A percentile compares a stretch with the other conserved stretches of the same genome.
Evolutionary conservation across 2,329 filamentous ascomycete genomes (phyloP).

Genomic region (Dichotomopilus funicola): DNA sequence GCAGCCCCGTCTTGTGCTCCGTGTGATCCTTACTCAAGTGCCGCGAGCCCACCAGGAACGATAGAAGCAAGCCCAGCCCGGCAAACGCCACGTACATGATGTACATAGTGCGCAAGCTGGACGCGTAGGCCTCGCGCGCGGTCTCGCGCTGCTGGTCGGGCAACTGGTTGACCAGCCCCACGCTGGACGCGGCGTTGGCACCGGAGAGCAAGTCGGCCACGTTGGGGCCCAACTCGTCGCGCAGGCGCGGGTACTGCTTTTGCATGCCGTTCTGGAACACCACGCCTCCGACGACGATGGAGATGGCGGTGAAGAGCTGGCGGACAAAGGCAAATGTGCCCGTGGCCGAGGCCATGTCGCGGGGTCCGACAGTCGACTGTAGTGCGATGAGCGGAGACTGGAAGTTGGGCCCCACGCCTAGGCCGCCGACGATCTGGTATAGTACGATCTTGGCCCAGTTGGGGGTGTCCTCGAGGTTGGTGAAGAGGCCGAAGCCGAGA

Average conservation of each 20-base stretch:
- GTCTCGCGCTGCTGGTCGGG: slow-evolving; percentile 37
- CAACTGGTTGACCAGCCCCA: slow-evolving; percentile 49
- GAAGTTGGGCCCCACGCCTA: slow-evolving; percentile 57
- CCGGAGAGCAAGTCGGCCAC: slow-evolving; percentile 50
- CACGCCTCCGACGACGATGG: slow-evolving; percentile 50
- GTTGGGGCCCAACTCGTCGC: slow-evolving; percentile 29
- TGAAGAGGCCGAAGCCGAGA: slow-evolving; percentile 52
- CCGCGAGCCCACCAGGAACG: slow-evolving; percentile 42
- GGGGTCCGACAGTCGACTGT: slow-evolving; percentile 53
- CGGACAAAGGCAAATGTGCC: slow-evolving; percentile 56
- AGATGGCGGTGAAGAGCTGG: slow-evolving; percentile 50
- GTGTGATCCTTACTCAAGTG: slow-evolving; percentile 49
- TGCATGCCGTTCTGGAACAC: slow-evolving; percentile 38
- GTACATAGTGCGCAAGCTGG: slow-evolving; percentile 49
- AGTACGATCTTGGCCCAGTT: slow-evolving; percentile 43
- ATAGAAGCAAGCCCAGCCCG: slow-evolving; percentile 40
- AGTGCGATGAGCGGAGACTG: slow-evolving; percentile 57
- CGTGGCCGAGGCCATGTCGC: slow-evolving; percentile 57
- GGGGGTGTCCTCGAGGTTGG: slow-evolving; percentile 46
- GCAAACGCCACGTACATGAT: slow-evolving; percentile 49
- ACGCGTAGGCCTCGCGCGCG: slow-evolving; percentile 43
- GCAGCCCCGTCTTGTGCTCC: slow-evolving; percentile 53
- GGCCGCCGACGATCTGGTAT: slow-evolving; percentile 54
- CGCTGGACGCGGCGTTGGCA: slow-evolving; percentile 54
- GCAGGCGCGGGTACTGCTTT: slow-evolving; percentile 27